Conservation (phyloP, 345 rosid genomes). For the Diplotaxis tenuifolia region DNA sequence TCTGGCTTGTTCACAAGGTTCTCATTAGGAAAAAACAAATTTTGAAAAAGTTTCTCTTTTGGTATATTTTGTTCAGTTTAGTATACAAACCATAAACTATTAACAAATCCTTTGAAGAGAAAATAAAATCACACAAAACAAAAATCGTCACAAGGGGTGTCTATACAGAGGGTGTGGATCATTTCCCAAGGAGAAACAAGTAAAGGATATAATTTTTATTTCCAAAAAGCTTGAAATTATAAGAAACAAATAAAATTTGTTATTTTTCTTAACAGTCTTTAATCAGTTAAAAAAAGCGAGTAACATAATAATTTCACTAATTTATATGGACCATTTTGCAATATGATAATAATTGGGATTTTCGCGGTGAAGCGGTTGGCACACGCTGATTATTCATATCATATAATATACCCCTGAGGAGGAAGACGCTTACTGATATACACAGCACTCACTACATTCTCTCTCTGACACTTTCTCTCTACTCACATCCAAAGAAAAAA, state of each 20-base stretch:
- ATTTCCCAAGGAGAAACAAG: conserved; percentile 8
- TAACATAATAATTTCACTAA: not conserved
- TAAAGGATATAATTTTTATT: not conserved
- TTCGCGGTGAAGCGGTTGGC: conserved; percentile 27
- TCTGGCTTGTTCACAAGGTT: conserved; percentile 16
- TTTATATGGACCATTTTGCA: not conserved
- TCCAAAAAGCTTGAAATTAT: no score
- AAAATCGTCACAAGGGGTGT: not conserved
- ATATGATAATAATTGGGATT: not conserved
- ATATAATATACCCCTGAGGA: not conserved
- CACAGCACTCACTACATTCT: conserved; percentile 3
- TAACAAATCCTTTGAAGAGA: not conserved
- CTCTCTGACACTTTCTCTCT: conserved; percentile 12
- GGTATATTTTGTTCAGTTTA: not conserved
- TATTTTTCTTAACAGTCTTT: no score
- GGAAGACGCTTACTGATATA: conserved; percentile 3
- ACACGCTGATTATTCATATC: conserved; percentile 12
- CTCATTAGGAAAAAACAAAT: not conserved
- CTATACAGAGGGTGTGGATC: conserved; percentile 2
- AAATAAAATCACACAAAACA: not conserved
- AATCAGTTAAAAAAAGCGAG: no score
- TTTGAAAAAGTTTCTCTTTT: not conserved
- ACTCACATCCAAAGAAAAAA: not conserved
- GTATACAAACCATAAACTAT: not conserved
- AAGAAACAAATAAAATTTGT: no score